Base-by-base conservation (phyloP, 306 rosid species). In the Hippophae tibetana region DNA sequence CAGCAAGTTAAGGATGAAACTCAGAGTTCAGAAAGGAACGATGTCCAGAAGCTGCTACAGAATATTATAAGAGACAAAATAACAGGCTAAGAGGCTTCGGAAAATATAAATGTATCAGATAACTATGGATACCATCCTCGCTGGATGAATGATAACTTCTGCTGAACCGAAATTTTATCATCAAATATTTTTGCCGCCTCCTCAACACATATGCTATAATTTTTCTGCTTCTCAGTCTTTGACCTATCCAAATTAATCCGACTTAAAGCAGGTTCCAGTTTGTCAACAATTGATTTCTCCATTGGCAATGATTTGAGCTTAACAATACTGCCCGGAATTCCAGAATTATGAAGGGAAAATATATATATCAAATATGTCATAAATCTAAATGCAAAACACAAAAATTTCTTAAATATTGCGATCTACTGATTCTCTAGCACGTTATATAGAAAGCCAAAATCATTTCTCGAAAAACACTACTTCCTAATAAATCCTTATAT, bases 121-220 rank as follows among this genome's bases (percentile, higher is more conserved):
- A 51, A 12, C 38, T 1, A 50, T 2, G 25, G 42, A 25, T 5
- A n/a, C 5, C 54, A 53, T 26, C 46, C 53, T 14, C 43, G 41
- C 4, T 50, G 48, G 42, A 49, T 50, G 48, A 43, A 49, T 9
- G 31, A 47, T 72, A 93, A 97, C 99, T 82, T 88, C 58, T 80
- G 82, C 50, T 84, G 80, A 8, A 70, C 69, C 7, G 99, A 64
- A 71, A 81, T 63, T 62, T 77, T 82, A 61, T 75, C 67, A 56
- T 93, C 67, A 47, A 84, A 84, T 69, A 93, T 86, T 66, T 70
- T 89, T 42, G 89, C 95, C 7, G 95, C 90, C 61, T 92, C 96
- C 67, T 78, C 81, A 7, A 88, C 76, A 72, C 74, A 48, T 47
- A 80, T 43, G 47, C 60, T 67, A 1, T 71, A 49, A 62, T 78